Conservation (phyloP, 345 rosid genomes). For the Moricandia arvensis region DNA sequence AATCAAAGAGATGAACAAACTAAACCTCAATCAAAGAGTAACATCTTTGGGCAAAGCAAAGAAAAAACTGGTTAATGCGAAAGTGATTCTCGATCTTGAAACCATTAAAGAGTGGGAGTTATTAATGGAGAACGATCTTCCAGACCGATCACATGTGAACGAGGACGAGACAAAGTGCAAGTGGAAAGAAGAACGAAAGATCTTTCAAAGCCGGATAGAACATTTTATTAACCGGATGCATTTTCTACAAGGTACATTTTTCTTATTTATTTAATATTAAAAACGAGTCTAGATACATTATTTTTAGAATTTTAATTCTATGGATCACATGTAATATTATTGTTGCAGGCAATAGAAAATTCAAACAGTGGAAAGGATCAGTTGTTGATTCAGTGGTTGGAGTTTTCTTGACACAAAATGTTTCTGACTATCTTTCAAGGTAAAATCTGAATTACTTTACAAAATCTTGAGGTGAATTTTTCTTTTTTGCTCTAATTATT, state of each 20-base stretch:
- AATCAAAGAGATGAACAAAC: conserved; percentile 11
- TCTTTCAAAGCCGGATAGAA: conserved; percentile 32
- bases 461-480: neutral
- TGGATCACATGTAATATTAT: neutral
- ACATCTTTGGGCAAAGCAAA: neutral
- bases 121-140: conserved; percentile 28
- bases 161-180: conserved; percentile 19
- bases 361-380: conserved; percentile 62
- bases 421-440: conserved; percentile 59
- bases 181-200: conserved; percentile 43
- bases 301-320: neutral
- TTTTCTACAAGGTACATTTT: conserved; percentile 43
- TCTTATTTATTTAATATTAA: neutral
- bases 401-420: conserved; percentile 68
- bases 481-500: neutral
- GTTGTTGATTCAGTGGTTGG: conserved; percentile 71
- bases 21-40: conserved; percentile 7
- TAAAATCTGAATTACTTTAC: conserved; percentile 1
- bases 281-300: too few relatives aligned
- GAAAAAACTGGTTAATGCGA: conserved; percentile 12
- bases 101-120: conserved; percentile 46
- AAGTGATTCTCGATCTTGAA: conserved; percentile 43
- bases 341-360: conserved; percentile 60
- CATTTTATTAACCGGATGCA: conserved; percentile 43
- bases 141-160: conserved; percentile 15